phyloP scores from a whole-genome alignment of 1,284 basidiomycete species.

The Trametes polyzona region DNA sequence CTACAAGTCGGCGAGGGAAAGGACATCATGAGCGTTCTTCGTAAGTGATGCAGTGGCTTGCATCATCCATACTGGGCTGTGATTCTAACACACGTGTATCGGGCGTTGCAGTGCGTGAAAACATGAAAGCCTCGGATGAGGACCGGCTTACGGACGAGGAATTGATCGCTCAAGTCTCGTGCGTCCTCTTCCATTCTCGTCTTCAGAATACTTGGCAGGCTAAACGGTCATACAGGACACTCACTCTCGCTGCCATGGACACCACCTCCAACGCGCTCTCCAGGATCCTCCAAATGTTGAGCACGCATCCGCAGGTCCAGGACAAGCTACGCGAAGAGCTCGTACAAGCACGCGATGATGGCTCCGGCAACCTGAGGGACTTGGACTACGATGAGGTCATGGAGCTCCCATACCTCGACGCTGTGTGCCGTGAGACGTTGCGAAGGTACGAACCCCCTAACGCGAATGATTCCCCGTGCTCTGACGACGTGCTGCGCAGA shows the following conservation, averaged over 20 bases:
- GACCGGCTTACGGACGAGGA: constrained; percentile 22
- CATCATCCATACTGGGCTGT: neutral
- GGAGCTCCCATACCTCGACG: constrained; percentile 36
- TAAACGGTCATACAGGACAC: constrained; percentile 34
- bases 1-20: constrained; percentile 20
- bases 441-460: constrained; percentile 18
- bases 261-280: constrained; percentile 33
- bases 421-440: constrained; percentile 36
- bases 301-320: constrained; percentile 4
- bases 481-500: too few species aligned
- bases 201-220: neutral
- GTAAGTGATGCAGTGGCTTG: constrained; percentile 6
- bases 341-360: constrained; percentile 14
- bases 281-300: constrained; percentile 31
- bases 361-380: constrained; percentile 12
- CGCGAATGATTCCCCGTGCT: neutral
- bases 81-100: neutral
- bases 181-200: neutral
- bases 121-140: neutral
- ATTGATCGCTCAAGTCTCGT: constrained; percentile 32
- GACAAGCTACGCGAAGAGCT: constrained; percentile 30
- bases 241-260: constrained; percentile 32
- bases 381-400: constrained; percentile 34
- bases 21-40: constrained; percentile 28
- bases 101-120: neutral